Evolutionary conservation across 192 early-diverging fungal genomes (phyloP), one percentile per base, ranked within the genome.

Genomic region (Coemansia sp.): DNA sequence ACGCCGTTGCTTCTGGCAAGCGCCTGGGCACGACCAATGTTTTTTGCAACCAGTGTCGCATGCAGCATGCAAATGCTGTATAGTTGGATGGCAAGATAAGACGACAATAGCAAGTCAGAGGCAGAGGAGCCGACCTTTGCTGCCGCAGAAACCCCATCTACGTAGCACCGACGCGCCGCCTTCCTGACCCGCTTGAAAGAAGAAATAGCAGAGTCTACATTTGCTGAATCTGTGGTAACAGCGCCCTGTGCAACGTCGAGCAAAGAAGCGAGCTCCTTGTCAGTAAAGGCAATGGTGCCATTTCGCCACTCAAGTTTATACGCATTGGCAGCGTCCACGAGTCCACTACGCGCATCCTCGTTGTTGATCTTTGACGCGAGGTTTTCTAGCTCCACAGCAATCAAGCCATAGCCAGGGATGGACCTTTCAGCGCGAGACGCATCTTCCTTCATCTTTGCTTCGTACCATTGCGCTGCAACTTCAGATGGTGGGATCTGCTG

Each of bases 401-500:
- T 61, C 3, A 25, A 40, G 18, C 34, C 55, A 25, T 66, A 71
- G 8, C 37, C 68, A 23, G 61, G 43, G 39, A 71, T 66, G 2
- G 49, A 30, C 21, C 30, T 26, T 45, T 43, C 63, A 25, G 40
- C 63, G 31, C 72, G 72, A 9, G 28, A 60, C 3, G 31, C 59
- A 16, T 67, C 43, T 37, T 12, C 58, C 60, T 61, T 63, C 40
- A 65, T 67, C 30, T 42, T 26, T 9, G 45, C 13, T 21, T 43
- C 64, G 52, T 73, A 65, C 76, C 76, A 79, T 62, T 68, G 66
- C 58, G 45, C 35, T 4, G 78, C 58, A n/a, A 81, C n/a, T 20
- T 59, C 74, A 9, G 61, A 55, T 13, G 70, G 65, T 66, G 26
- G 62, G 4, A 58, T 31, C 39, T 76, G 69, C 59, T 72, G 73